Conservation (phyloP, 2,329 filamentous ascomycete genomes). For the Cercospora sp. region DNA sequence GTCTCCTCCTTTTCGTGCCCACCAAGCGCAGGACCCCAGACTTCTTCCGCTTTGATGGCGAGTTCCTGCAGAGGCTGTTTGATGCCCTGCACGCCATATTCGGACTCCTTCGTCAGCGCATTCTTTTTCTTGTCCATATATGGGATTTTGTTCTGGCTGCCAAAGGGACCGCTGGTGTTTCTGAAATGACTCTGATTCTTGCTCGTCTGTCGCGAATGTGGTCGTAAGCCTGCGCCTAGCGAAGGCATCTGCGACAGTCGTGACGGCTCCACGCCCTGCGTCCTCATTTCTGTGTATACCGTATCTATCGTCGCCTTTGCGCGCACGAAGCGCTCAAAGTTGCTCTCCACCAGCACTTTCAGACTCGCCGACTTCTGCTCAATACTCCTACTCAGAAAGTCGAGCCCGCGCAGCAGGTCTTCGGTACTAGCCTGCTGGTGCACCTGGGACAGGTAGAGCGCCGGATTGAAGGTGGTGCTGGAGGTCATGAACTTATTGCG, state of each 20-base stretch:
- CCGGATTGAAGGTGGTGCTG: constrained; percentile 91
- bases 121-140: constrained; percentile 72
- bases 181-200: constrained; percentile 53
- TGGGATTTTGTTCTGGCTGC: constrained; percentile 40
- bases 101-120: constrained; percentile 86
- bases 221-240: constrained; percentile 31
- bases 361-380: constrained; percentile 97
- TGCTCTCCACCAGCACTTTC: constrained; percentile 93
- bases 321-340: constrained; percentile 96
- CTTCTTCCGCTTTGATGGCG: constrained; percentile 90
- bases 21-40: constrained; percentile 92
- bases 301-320: constrained; percentile 98
- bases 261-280: constrained; percentile 59
- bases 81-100: constrained; percentile 85
- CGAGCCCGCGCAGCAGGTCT: constrained; percentile 75
- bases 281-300: constrained; percentile 93
- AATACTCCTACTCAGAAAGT: constrained; percentile 85
- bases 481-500: constrained; percentile 93
- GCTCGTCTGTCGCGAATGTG: constrained; percentile 67
- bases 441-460: constrained; percentile 86
- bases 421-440: constrained; percentile 84
- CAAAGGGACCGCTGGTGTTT: constrained; percentile 40
- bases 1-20: constrained; percentile 89
- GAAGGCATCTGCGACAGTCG: constrained; percentile 23
- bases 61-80: constrained; percentile 85